Percentiles rank a stretch among this genome's conserved stretches.
phyloP scores from a whole-genome alignment of 768 basidiomycete species.

The Pisolithus albus region DNA sequence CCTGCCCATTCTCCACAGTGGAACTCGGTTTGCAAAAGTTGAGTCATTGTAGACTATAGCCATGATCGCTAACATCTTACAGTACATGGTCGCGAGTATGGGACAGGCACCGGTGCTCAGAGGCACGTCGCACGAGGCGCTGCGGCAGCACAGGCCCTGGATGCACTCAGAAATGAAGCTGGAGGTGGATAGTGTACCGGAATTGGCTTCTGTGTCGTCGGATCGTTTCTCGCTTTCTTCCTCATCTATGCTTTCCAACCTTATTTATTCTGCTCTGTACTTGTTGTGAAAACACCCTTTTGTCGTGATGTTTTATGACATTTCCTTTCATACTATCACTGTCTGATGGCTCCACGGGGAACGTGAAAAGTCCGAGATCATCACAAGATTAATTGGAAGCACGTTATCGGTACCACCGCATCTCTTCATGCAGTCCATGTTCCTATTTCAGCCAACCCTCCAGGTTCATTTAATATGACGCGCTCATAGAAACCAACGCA shows the following conservation, averaged over 20 bases:
- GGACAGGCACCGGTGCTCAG: constrained; percentile 41
- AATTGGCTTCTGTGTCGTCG: not conserved
- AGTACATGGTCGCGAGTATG: constrained; percentile 49
- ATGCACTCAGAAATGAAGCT: constrained; percentile 25
- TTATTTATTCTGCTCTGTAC: too few species aligned
- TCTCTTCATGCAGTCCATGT: too few species aligned
- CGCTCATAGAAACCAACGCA: too few species aligned
- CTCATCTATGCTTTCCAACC: not conserved
- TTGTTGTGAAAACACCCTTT: too few species aligned
- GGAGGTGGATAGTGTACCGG: constrained; percentile 10
- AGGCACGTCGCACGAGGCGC: constrained; percentile 47
- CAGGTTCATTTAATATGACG: too few species aligned
- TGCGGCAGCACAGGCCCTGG: constrained; percentile 30
- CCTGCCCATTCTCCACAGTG: constrained; percentile 42
- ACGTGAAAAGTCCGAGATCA: too few species aligned
- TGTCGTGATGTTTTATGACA: too few species aligned
- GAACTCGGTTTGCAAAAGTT: constrained; percentile 58
- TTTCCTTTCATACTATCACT: not conserved
- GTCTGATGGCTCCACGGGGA: not conserved
- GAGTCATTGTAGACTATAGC: constrained; percentile 7
- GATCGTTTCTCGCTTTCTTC: not conserved
- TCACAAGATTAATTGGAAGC: too few species aligned
- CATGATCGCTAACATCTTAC: constrained; percentile 9
- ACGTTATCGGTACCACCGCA: too few species aligned
- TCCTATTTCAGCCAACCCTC: too few species aligned